phyloP scores from a whole-genome alignment of 164 flowering plant genomes.

The Stephania japonica region DNA sequence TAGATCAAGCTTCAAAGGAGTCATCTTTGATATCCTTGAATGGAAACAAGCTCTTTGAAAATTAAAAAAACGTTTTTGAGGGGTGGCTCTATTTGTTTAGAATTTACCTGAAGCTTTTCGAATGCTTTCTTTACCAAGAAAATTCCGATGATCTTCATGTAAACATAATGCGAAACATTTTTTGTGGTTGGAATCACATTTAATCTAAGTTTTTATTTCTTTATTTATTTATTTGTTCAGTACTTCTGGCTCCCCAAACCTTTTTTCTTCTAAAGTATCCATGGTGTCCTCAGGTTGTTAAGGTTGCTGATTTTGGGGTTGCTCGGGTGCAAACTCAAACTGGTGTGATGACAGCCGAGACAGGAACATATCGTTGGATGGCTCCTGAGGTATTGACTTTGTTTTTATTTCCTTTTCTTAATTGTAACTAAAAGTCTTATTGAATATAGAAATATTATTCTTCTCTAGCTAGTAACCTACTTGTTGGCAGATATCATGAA shows the following conservation, averaged over 20 bases:
- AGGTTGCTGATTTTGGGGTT: conserved; percentile 98
- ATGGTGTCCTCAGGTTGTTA: conserved; percentile 56
- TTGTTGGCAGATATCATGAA: no score
- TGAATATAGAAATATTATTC: not conserved
- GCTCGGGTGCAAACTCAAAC: conserved; percentile 81
- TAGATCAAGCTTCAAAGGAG: no score
- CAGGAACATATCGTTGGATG: conserved; percentile 99
- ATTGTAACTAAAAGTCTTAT: not conserved
- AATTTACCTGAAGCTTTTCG: no score
- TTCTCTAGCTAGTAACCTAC: not conserved
- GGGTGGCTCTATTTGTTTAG: no score
- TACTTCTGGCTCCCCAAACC: not conserved
- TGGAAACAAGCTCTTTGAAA: no score
- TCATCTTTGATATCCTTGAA: no score
- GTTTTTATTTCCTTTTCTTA: not conserved
- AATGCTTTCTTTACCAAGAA: no score
- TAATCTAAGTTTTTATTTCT: not conserved
- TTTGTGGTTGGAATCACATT: not conserved
- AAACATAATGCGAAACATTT: not conserved
- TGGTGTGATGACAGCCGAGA: conserved; percentile 98
- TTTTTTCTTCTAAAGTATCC: not conserved
- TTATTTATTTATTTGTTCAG: not conserved
- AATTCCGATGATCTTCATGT: not conserved
- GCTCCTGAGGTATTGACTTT: conserved; percentile 73
- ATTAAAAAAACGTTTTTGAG: no score